Percentiles rank a stretch among this genome's conserved stretches.
Evolutionary conservation across 768 basidiomycete genomes (phyloP).

Genomic region (Panaeolus papilionaceus): DNA sequence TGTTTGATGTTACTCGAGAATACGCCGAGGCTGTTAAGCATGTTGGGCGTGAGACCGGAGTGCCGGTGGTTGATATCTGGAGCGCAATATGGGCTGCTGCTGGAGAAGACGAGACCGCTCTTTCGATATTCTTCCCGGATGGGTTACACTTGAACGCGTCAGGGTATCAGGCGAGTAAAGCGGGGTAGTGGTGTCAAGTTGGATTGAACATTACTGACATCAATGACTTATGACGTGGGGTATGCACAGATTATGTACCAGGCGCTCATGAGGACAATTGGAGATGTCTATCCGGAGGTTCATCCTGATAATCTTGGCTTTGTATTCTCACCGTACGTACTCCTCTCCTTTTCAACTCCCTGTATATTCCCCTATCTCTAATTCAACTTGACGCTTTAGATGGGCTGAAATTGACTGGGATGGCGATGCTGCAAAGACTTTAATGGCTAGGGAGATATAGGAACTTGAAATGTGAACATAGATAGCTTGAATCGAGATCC

Average conservation of each 20-base stretch:
- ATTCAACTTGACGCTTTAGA: slow-evolving; percentile 29
- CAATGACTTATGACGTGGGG: background rate
- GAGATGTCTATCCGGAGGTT: slow-evolving; percentile 46
- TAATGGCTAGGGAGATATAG: slow-evolving; percentile 1
- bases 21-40: slow-evolving; percentile 78
- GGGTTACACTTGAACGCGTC: slow-evolving; percentile 81
- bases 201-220: background rate
- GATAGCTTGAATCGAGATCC: slow-evolving; percentile 19
- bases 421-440: slow-evolving; percentile 3
- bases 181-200: background rate
- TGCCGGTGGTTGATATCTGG: slow-evolving; percentile 81
- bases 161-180: slow-evolving; percentile 70
- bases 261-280: slow-evolving; percentile 16
- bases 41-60: slow-evolving; percentile 57
- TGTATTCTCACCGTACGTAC: slow-evolving; percentile 67
- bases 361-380: slow-evolving; percentile 15
- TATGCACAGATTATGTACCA: slow-evolving; percentile 20
- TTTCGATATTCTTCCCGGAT: slow-evolving; percentile 65
- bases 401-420: slow-evolving; percentile 46
- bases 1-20: slow-evolving; percentile 61
- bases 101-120: slow-evolving; percentile 59
- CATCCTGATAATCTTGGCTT: slow-evolving; percentile 64
- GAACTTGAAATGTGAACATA: slow-evolving; percentile 16
- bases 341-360: slow-evolving; percentile 12
- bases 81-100: slow-evolving; percentile 73